A percentile compares a stretch with the other conserved stretches of the same genome.
Evolutionary conservation across 2,329 filamentous ascomycete genomes (phyloP).

Genomic region (Geoglossum cookeanum): DNA sequence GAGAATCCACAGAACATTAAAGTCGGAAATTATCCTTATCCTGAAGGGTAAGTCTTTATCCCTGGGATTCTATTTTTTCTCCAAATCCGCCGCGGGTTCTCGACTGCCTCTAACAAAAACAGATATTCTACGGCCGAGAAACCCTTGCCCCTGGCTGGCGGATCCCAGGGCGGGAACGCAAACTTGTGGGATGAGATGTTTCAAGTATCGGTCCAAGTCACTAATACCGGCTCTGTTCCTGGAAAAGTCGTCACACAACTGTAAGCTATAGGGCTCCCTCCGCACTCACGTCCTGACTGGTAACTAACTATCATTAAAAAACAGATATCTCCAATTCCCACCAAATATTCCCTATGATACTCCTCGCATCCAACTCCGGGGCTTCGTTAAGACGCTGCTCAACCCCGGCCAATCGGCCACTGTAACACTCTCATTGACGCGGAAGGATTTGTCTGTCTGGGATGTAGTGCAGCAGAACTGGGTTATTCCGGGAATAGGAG

Average conservation of each 20-base stretch:
- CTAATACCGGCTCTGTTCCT: neutral
- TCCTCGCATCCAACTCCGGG: conserved; percentile 35
- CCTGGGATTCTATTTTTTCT: conserved; percentile 12
- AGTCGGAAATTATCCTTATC: conserved; percentile 34
- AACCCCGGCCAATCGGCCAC: conserved; percentile 27
- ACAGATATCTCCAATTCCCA: neutral
- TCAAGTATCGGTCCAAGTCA: neutral
- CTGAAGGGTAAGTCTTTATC: conserved; percentile 37
- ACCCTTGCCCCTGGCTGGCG: neutral
- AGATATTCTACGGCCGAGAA: neutral
- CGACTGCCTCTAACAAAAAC: too few species aligned
- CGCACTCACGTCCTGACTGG: too few species aligned
- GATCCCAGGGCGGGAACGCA: neutral
- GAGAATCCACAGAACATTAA: conserved; percentile 28
- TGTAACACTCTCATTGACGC: conserved; percentile 33
- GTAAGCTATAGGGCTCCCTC: too few species aligned
- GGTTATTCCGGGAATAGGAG: conserved; percentile 23
- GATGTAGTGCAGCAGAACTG: conserved; percentile 40
- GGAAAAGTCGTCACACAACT: neutral
- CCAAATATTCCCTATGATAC: conserved; percentile 16
- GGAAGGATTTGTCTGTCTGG: conserved; percentile 47
- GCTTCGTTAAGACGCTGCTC: conserved; percentile 40
- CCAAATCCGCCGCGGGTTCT: too few species aligned
- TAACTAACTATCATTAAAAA: too few species aligned
- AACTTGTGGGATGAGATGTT: neutral